These are phyloP conservation scores for Penicillium sp. DNA, from an alignment of 2,329 filamentous ascomycete species.

Conservation along the genomic window DNA sequence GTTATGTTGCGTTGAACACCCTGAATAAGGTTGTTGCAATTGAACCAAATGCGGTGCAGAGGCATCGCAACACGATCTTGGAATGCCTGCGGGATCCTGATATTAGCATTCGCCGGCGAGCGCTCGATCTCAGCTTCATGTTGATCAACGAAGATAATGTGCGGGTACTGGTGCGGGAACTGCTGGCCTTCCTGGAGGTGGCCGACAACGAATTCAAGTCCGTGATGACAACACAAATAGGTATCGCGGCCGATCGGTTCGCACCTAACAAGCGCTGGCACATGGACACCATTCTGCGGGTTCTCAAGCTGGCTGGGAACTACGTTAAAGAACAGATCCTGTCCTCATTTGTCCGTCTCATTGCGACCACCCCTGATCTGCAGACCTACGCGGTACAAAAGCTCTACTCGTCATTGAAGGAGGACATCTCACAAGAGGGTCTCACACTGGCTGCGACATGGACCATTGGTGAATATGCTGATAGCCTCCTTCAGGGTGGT, in stretches of 20 bases:
- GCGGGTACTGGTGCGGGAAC: slow-evolving; percentile 84
- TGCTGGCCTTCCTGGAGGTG: slow-evolving; percentile 92
- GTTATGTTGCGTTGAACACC: slow-evolving; percentile 96
- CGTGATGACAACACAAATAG: slow-evolving; percentile 97
- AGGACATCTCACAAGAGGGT: slow-evolving; percentile 96
- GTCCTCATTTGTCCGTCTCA: slow-evolving; percentile 91
- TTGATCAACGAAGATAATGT: slow-evolving; percentile 97
- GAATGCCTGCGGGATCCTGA: slow-evolving; percentile 96
- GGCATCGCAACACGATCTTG: slow-evolving; percentile 94
- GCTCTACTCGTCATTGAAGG: slow-evolving; percentile 83
- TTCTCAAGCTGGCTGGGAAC: slow-evolving; percentile 89
- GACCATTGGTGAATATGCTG: slow-evolving; percentile 97
- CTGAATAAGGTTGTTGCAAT: slow-evolving; percentile 97
- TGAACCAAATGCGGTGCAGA: slow-evolving; percentile 94
- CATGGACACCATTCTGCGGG: slow-evolving; percentile 93
- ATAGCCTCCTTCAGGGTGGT: slow-evolving; percentile 81
- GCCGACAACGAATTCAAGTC: slow-evolving; percentile 99
- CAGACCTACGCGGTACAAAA: slow-evolving; percentile 98
- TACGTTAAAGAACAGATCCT: slow-evolving; percentile 98
- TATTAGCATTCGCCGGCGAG: slow-evolving; percentile 92
- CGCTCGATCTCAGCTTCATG: slow-evolving; percentile 96
- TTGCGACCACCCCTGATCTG: slow-evolving; percentile 89
- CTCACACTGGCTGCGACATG: slow-evolving; percentile 89
- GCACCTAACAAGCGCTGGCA: slow-evolving; percentile 98
- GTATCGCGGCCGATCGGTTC: slow-evolving; percentile 92